A percentile compares a stretch with the other conserved stretches of the same genome.
These are phyloP conservation scores for Phytophthora gonapodyides DNA, from an alignment of 352 stramenopile genomes.

Conservation along the genomic window DNA sequence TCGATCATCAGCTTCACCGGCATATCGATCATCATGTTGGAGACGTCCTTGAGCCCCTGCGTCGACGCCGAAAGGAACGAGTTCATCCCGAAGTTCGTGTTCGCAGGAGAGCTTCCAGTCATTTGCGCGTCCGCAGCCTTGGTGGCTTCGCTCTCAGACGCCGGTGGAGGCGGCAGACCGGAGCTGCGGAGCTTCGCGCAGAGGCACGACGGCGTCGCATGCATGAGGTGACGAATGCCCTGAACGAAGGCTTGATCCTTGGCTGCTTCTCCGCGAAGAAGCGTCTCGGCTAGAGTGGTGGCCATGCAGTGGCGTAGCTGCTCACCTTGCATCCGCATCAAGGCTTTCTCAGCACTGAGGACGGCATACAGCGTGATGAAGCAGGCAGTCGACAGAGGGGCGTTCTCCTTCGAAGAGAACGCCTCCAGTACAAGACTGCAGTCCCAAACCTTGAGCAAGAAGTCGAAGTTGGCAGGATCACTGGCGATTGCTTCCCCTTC, in stretches of 20 bases:
- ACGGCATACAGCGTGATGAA: slow-evolving; percentile 60
- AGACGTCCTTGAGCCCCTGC: slow-evolving; percentile 66
- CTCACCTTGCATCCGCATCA: slow-evolving; percentile 74
- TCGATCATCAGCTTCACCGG: slow-evolving; percentile 63
- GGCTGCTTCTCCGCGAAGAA: slow-evolving; percentile 35
- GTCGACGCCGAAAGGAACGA: slow-evolving; percentile 69
- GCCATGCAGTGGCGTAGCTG: slow-evolving; percentile 75
- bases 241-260: slow-evolving; percentile 40
- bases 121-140: neutral
- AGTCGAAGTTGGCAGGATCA: slow-evolving; percentile 49
- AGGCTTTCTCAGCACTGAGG: slow-evolving; percentile 57
- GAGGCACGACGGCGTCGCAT: slow-evolving; percentile 68
- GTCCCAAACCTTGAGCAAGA: slow-evolving; percentile 73
- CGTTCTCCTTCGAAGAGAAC: slow-evolving; percentile 17
- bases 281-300: slow-evolving; percentile 53
- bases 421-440: slow-evolving; percentile 60
- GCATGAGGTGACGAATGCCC: slow-evolving; percentile 55
- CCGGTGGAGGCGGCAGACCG: slow-evolving; percentile 21
- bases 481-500: slow-evolving; percentile 49
- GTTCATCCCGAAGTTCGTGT: slow-evolving; percentile 41
- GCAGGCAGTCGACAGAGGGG: slow-evolving; percentile 24
- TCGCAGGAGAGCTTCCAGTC: slow-evolving; percentile 1
- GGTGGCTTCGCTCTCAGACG: neutral
- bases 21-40: slow-evolving; percentile 74
- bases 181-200: slow-evolving; percentile 57